These are phyloP conservation scores for Fusarium lyarnte DNA, from an alignment of 2,329 filamentous ascomycete genomes.

Conservation along the genomic window DNA sequence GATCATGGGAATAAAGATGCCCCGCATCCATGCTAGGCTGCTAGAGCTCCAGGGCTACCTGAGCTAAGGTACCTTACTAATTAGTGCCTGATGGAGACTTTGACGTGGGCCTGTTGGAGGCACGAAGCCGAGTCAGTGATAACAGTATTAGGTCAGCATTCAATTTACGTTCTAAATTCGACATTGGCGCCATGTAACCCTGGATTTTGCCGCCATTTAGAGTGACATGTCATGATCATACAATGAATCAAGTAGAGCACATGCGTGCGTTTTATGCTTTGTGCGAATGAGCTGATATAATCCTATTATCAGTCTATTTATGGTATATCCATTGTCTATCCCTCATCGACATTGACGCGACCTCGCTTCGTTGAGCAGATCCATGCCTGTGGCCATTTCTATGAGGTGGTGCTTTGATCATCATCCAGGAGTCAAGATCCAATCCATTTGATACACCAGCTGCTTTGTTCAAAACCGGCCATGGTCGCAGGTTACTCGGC, in stretches of 20 bases:
- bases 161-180: slow-evolving; percentile 23
- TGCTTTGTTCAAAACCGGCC: slow-evolving; percentile 13
- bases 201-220: slow-evolving; percentile 5
- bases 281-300: background rate
- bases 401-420: slow-evolving; percentile 12
- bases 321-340: background rate
- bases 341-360: background rate
- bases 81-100: background rate
- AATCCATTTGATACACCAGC: slow-evolving; percentile 12
- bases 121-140: background rate
- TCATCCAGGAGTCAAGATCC: slow-evolving; percentile 9
- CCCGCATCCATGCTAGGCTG: slow-evolving; percentile 20
- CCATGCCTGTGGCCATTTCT: background rate
- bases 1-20: slow-evolving; percentile 22
- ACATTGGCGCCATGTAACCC: slow-evolving; percentile 17
- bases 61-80: background rate
- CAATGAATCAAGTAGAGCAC: no score
- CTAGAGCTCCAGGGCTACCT: background rate
- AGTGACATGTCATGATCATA: slow-evolving; percentile 5
- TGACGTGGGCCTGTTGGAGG: slow-evolving; percentile 10
- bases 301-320: background rate
- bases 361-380: slow-evolving; percentile 13
- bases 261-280: background rate
- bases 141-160: slow-evolving; percentile 10
- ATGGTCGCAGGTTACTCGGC: slow-evolving; percentile 7